Evolutionary conservation across 352 stramenopile genomes (phyloP), one percentile per base, ranked within the genome.

Genomic region (Phytophthora fragariae): DNA sequence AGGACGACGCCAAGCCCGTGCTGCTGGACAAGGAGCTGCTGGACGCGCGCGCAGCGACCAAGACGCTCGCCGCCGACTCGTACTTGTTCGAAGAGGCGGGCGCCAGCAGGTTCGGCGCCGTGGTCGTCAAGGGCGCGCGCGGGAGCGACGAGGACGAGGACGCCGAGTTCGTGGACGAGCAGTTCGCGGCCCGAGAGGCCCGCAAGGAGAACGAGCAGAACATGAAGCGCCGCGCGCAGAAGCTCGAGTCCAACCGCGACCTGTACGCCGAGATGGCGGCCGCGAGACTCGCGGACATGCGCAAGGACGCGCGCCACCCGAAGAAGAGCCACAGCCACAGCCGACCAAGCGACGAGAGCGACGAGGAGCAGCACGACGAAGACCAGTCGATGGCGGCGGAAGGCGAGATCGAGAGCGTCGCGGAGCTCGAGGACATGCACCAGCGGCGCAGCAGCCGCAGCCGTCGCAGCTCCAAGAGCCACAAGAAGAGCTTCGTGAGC

Each of bases 191-290:
- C 44, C 78, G 79, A 1, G 64, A 81, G 27, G 82, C 84, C 11
- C 74, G 79, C 17, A 80, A 89, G 72, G 62, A 89, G 46, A 86
- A 85, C 54, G 77, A 91, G 57, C 90, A 89, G 67, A 75, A 84
- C 29, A 76, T 79, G 72, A 73, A 77, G 44, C 77, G 79, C 17
- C 83, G 83, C 17, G 78, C 76, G 24, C 83, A 89, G 68, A 93
- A 93, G 46, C 80, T 93, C 57, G 86, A 93, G 68, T 87, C 77
- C 49, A 93, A 93, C 62, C 80, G 83, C 27, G 85, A 93, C 59
- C 44, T 88, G 65, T 92, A 91, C 68, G 86, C 86, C 5, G 84
- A 92, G 57, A 92, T 93, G 85, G 82, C 86, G 10, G 86, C 86
- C 0, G 83, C 83, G 33, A 82, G 86, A 19, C 76, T 93, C 10